These are phyloP conservation scores for Paramecium caudatum DNA, from an alignment of 73 alveolate species.

Conservation along the genomic window DNA sequence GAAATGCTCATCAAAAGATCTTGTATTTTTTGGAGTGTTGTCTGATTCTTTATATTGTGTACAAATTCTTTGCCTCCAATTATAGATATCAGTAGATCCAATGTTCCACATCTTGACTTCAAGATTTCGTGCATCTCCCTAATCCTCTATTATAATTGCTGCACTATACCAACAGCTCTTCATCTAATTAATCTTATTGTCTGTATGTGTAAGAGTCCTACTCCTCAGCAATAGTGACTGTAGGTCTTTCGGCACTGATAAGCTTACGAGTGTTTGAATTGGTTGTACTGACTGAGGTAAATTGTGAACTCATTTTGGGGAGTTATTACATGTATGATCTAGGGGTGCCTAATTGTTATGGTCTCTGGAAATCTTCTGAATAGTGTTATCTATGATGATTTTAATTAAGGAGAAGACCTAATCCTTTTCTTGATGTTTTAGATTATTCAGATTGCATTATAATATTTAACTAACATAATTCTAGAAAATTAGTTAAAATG, in stretches of 20 bases:
- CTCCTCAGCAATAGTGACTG: constrained; percentile 33
- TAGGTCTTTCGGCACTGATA: constrained; percentile 59
- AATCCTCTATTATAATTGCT: constrained; percentile 6
- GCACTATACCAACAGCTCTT: constrained; percentile 17
- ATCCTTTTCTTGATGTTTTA: constrained; percentile 34
- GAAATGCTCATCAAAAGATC: constrained; percentile 63
- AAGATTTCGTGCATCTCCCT: constrained; percentile 38
- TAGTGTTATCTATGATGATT: constrained; percentile 22
- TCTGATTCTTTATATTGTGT: constrained; percentile 51
- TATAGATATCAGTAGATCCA: constrained; percentile 1
- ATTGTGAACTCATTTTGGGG: constrained; percentile 42
- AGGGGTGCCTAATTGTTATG: constrained; percentile 37
- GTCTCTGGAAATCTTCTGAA: constrained; percentile 33
- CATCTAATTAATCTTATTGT: neutral
- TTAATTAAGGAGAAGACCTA: constrained; percentile 21
- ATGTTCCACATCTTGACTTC: neutral
- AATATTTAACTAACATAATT: no score
- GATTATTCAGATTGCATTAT: neutral
- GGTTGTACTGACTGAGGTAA: constrained; percentile 46
- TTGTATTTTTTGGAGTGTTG: constrained; percentile 50
- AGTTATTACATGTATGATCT: constrained; percentile 7
- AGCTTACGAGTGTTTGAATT: constrained; percentile 56
- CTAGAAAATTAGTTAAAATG: no score
- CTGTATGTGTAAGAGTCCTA: neutral
- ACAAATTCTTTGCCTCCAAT: constrained; percentile 59